phyloP scores from a whole-genome alignment of 2,329 filamentous ascomycete genomes.

The Aspergillus sp. region DNA sequence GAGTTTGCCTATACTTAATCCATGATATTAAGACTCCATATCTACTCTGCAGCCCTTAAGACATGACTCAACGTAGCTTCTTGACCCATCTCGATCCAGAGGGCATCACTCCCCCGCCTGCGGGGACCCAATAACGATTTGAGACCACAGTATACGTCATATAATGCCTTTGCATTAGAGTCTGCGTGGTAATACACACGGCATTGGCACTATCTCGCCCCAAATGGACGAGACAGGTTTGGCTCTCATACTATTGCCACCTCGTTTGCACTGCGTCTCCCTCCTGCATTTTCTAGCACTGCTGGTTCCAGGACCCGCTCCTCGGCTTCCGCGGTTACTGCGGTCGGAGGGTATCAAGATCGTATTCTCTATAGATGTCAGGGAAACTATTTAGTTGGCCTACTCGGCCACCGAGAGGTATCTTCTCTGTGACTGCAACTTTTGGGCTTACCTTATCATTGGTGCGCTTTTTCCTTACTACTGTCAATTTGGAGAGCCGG shows the following conservation, averaged over 20 bases:
- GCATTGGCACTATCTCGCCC: too few species aligned
- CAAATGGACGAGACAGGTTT: neutral
- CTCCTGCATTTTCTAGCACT: neutral
- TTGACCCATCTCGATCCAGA: neutral
- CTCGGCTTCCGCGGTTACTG: neutral
- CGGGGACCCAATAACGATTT: too few species aligned
- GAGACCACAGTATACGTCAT: too few species aligned
- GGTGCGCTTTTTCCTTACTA: neutral
- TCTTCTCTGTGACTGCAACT: neutral
- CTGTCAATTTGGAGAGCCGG: neutral
- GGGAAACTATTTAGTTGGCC: neutral
- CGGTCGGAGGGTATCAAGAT: neutral
- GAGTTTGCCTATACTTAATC: neutral
- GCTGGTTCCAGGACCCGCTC: neutral
- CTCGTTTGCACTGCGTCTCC: neutral
- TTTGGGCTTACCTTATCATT: neutral
- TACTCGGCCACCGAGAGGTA: neutral
- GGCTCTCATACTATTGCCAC: neutral
- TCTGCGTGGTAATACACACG: neutral
- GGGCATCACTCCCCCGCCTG: neutral
- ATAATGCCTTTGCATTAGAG: too few species aligned
- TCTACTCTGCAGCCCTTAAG: neutral
- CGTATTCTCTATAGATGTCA: neutral
- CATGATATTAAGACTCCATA: neutral
- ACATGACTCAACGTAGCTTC: neutral